Conservation (phyloP, 352 stramenopile genomes). For the Pythium folliculosum region DNA sequence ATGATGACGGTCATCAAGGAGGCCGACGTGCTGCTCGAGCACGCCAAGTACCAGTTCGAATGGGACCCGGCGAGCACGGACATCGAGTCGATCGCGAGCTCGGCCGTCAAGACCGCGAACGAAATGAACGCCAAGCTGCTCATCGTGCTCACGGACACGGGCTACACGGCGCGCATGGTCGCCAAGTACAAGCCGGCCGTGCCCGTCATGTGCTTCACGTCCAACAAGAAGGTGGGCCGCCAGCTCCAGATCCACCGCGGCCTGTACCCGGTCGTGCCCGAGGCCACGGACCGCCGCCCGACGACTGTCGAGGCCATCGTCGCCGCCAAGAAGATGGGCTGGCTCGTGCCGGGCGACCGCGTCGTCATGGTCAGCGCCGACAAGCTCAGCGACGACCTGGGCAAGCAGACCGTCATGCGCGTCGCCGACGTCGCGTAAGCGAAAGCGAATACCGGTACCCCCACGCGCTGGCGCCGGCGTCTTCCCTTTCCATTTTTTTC, state of each 20-base stretch:
- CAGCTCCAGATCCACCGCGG: constrained; percentile 92
- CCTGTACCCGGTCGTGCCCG: constrained; percentile 68
- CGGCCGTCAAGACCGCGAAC: constrained; percentile 83
- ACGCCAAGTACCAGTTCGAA: constrained; percentile 59
- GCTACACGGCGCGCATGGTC: constrained; percentile 80
- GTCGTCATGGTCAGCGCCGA: constrained; percentile 89
- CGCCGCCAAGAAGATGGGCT: constrained; percentile 91
- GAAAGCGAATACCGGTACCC: not conserved
- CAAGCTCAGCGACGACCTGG: constrained; percentile 76
- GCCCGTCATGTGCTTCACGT: constrained; percentile 91
- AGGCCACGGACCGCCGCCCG: constrained; percentile 55
- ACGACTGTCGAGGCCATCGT: constrained; percentile 87
- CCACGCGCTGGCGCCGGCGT: not conserved
- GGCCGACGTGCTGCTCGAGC: constrained; percentile 72
- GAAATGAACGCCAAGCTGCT: constrained; percentile 86
- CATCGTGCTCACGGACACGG: constrained; percentile 83
- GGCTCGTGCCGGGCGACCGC: constrained; percentile 85
- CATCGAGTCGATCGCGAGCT: constrained; percentile 84
- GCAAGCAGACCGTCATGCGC: constrained; percentile 83
- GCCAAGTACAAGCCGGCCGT: constrained; percentile 92
- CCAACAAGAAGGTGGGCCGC: constrained; percentile 86
- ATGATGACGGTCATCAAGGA: constrained; percentile 95
- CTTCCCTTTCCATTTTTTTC: not conserved
- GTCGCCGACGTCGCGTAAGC: constrained; percentile 78
- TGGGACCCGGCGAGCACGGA: constrained; percentile 63